Evolutionary conservation across 1,139 yeast genomes (phyloP).

Genomic region (Candida tetrigidarum): DNA sequence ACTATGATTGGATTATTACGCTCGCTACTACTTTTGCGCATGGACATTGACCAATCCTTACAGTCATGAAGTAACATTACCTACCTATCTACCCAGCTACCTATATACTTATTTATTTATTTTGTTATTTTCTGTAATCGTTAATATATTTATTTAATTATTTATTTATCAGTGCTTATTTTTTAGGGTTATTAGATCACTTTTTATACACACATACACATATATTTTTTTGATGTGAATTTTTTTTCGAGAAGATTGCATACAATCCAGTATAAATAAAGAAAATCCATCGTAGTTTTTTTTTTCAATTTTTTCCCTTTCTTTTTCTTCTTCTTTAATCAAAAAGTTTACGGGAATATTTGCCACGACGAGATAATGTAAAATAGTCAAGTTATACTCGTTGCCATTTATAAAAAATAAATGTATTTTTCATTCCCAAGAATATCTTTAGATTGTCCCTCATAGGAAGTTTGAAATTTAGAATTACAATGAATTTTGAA

Average conservation of each 20-base stretch:
- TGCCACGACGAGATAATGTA: slow-evolving; percentile 74
- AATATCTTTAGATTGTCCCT: slow-evolving; percentile 43
- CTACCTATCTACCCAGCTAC: neutral
- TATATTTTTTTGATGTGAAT: neutral
- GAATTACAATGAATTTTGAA: slow-evolving; percentile 59
- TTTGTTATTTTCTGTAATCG: neutral
- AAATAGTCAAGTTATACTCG: slow-evolving; percentile 63
- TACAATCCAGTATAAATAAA: slow-evolving; percentile 12
- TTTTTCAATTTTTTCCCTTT: slow-evolving; percentile 12
- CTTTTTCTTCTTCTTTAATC: slow-evolving; percentile 44
- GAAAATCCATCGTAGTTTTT: slow-evolving; percentile 4
- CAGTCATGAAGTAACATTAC: neutral
- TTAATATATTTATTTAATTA: slow-evolving; percentile 4
- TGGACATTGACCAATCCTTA: slow-evolving; percentile 58
- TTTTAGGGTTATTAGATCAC: neutral
- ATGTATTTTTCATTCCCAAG: slow-evolving; percentile 50
- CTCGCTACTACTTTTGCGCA: slow-evolving; percentile 70
- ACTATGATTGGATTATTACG: slow-evolving; percentile 87
- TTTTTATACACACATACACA: slow-evolving; percentile 1
- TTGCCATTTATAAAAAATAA: slow-evolving; percentile 53
- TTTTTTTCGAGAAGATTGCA: too few relatives aligned
- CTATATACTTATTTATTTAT: neutral
- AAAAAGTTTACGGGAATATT: slow-evolving; percentile 65
- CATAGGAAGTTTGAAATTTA: slow-evolving; percentile 62
- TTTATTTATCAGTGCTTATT: neutral